These are phyloP conservation scores for Oryza meyeriana DNA, from an alignment of 176 grass and related monocot genomes.

Conservation along the genomic window DNA sequence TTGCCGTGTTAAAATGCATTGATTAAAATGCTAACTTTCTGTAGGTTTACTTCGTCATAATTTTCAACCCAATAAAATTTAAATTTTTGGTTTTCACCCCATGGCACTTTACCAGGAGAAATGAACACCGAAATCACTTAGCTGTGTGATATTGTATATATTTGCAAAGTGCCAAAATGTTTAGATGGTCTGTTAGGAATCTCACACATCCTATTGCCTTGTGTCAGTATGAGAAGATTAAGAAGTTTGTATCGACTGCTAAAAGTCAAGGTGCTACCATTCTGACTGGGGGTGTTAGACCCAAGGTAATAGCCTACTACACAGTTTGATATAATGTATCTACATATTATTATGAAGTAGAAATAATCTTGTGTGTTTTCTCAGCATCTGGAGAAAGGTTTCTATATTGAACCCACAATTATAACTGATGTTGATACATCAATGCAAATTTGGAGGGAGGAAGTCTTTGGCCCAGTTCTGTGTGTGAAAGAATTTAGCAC, in stretches of 20 bases:
- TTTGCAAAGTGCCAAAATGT: neutral
- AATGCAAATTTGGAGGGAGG: constrained; percentile 99
- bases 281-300: constrained; percentile 76
- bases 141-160: neutral
- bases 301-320: constrained; percentile 44
- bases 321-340: neutral
- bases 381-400: constrained; percentile 94
- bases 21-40: neutral
- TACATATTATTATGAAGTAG: neutral
- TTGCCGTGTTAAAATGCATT: neutral
- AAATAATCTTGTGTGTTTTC: constrained; percentile 27
- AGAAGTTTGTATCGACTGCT: constrained; percentile 69
- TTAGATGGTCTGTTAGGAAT: constrained; percentile 1
- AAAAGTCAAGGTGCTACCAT: constrained; percentile 87
- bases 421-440: constrained; percentile 82
- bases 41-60: neutral
- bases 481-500: constrained; percentile 84
- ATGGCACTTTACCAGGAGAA: neutral
- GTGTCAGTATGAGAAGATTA: constrained; percentile 88
- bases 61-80: neutral
- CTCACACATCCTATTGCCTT: constrained; percentile 28
- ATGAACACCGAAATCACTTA: neutral
- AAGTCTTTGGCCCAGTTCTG: constrained; percentile 88
- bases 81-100: neutral
- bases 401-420: constrained; percentile 85